Evolutionary conservation across 2,329 filamentous ascomycete genomes (phyloP), one percentile per base, ranked within the genome.

Genomic region (Fusarium decemcellulare): DNA sequence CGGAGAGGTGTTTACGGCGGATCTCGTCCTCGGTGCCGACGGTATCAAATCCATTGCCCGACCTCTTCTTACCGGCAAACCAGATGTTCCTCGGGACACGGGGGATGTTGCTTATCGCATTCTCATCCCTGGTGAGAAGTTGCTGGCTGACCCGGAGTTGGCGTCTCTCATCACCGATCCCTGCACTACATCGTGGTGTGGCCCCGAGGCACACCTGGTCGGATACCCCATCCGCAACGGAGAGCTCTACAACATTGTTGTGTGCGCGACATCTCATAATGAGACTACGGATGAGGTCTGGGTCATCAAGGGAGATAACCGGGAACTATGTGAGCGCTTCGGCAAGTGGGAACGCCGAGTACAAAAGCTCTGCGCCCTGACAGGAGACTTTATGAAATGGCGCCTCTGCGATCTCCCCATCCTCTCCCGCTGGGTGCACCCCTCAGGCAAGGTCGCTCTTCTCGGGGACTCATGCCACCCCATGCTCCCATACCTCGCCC

Each of bases 31-130:
- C 2, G 89, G 83, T 12, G 88, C 89, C 0, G 90, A 92, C 70
- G 90, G 90, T 0, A 76, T 91, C 1, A 90, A 88, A 87, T 90
- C 87, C 4, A 80, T 80, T 15, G 88, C 84, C 48, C 82, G 88
- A 0, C 82, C 85, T 50, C 78, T 79, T 6, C 83, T 86, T 18
- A 76, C 87, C 0, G 82, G 82, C 0, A 77, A 74, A 1, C 78
- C 80, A 8, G 84, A 86, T 52, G 78, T 81, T 8, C 86, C 89
- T 0, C 73, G 84, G 10, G 84, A 87, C 1, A 91, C 89, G 0
- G 89, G 89, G 1, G 89, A 92, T 74, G 76, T 92, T 15, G 90
- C 89, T 2, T 92, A 91, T 72, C 82, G 90, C 3, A 86, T 91
- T 43, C 84, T 90, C 0, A 80, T 92, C 9, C 76, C 79, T 3